Evolutionary conservation across 768 basidiomycete genomes (phyloP).

Genomic region (Daedaleopsis sinensis): DNA sequence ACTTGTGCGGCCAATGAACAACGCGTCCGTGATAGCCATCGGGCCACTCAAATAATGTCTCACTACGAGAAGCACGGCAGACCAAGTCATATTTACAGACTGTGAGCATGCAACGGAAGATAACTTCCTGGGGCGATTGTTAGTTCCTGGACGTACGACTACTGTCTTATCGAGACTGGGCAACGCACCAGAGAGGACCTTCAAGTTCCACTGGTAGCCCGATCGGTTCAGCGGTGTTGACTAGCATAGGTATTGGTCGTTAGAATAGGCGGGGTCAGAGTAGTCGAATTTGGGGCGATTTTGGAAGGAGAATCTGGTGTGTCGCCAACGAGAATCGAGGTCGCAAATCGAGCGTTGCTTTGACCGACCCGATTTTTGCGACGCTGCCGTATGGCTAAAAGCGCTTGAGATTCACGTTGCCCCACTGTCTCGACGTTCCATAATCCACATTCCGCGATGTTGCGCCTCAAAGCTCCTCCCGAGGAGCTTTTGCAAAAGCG

Average conservation of each 20-base stretch:
- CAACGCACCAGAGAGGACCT: constrained; percentile 10
- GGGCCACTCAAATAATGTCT: constrained; percentile 10
- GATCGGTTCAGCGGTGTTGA: constrained; percentile 8
- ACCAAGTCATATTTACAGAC: constrained; percentile 13
- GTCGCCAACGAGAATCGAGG: too few relatives aligned
- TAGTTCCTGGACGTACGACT: not conserved
- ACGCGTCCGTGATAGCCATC: constrained; percentile 9
- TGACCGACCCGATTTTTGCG: too few relatives aligned
- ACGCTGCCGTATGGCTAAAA: too few relatives aligned
- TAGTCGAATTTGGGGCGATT: too few relatives aligned
- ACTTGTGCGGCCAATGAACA: constrained; percentile 16
- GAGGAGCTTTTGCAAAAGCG: too few relatives aligned
- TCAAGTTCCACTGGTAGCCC: constrained; percentile 5
- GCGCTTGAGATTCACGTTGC: too few relatives aligned
- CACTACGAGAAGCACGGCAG: not conserved
- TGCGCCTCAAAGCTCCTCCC: too few relatives aligned
- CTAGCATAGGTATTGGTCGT: not conserved
- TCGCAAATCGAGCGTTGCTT: too few relatives aligned
- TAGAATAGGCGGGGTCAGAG: too few relatives aligned
- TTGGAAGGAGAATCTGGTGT: too few relatives aligned
- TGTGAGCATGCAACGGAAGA: constrained; percentile 12
- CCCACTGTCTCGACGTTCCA: too few relatives aligned
- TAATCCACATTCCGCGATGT: too few relatives aligned
- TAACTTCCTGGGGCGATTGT: not conserved
- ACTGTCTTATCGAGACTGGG: not conserved